A percentile compares a stretch with the other conserved stretches of the same genome.
Evolutionary conservation across 257 asterid species (phyloP).

Genomic region (Nicotiana sylvestris): DNA sequence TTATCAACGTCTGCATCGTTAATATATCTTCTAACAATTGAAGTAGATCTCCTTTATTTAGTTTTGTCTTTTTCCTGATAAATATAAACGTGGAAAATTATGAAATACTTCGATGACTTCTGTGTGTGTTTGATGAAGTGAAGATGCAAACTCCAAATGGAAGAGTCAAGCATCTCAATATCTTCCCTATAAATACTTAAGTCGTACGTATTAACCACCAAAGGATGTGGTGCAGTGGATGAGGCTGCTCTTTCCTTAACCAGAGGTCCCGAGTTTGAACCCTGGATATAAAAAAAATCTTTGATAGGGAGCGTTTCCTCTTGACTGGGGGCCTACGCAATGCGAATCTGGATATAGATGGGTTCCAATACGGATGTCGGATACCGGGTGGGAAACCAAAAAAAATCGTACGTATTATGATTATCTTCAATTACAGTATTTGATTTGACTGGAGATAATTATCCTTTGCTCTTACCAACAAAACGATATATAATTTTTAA

Average conservation of each 20-base stretch:
- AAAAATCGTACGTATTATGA: background rate
- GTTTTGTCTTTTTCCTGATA: background rate
- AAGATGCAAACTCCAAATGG: background rate
- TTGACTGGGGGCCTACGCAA: no score
- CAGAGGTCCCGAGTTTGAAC: no score
- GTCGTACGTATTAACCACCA: no score
- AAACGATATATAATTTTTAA: background rate
- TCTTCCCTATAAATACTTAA: background rate
- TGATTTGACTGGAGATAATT: background rate
- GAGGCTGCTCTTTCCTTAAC: no score
- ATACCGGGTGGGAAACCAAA: no score
- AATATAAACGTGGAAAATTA: background rate
- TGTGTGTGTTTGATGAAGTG: background rate
- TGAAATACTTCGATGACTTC: background rate
- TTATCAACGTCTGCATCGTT: slow-evolving; percentile 7
- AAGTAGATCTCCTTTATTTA: background rate
- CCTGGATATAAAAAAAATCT: no score
- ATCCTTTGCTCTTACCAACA: background rate
- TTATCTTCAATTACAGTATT: background rate
- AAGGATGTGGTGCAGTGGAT: no score
- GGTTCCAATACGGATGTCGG: no score
- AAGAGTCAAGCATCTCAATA: slow-evolving; percentile 11
- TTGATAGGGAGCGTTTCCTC: no score
- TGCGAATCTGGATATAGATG: no score
- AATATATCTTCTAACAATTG: background rate